phyloP scores from a whole-genome alignment of 164 flowering plant genomes.

The Protea cynaroides region DNA sequence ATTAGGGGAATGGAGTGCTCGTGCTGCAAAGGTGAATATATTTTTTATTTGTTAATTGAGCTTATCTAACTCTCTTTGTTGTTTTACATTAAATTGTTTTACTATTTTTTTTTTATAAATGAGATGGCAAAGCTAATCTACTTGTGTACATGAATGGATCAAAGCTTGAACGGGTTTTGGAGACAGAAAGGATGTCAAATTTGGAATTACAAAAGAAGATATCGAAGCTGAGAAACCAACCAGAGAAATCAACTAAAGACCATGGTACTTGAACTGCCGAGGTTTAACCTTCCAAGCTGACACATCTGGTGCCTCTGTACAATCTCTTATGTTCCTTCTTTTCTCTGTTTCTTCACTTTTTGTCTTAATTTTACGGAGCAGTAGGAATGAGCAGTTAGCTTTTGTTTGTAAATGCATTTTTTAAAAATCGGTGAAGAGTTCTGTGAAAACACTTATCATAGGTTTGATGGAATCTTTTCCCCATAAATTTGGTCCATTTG shows the following conservation, averaged over 20 bases:
- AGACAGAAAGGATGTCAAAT: conserved; percentile 66
- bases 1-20: conserved; percentile 89
- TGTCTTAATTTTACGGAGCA: too few species aligned
- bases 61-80: background rate
- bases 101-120: background rate
- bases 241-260: conserved; percentile 21
- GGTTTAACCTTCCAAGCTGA: too few species aligned
- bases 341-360: too few species aligned
- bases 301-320: too few species aligned
- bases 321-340: too few species aligned
- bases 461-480: too few species aligned
- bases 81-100: background rate
- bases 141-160: background rate
- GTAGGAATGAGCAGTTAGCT: too few species aligned
- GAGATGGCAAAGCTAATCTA: conserved; percentile 2
- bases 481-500: too few species aligned
- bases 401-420: too few species aligned
- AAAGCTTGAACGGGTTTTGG: conserved; percentile 94
- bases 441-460: too few species aligned
- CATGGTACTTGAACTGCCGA: too few species aligned
- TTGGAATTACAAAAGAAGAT: conserved; percentile 78
- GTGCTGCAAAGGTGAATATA: conserved; percentile 84
- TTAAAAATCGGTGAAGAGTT: too few species aligned
- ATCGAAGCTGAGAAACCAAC: conserved; percentile 34
- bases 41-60: background rate